A percentile compares a stretch with the other conserved stretches of the same genome.
Evolutionary conservation across 1,284 basidiomycete species (phyloP).

Genomic region (Albatrellus sp.): DNA sequence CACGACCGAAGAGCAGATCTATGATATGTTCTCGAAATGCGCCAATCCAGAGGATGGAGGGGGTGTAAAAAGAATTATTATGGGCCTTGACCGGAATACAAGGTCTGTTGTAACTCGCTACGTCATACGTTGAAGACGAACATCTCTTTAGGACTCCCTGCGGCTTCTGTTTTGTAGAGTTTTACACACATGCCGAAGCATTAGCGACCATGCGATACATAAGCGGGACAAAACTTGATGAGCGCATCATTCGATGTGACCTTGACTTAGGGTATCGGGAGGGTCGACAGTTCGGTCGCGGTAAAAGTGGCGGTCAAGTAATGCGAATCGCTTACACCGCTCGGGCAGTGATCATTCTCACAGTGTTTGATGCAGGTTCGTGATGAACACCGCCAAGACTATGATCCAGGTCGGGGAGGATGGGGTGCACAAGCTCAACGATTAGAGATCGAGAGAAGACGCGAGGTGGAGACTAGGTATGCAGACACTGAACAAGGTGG

Average conservation of each 20-base stretch:
- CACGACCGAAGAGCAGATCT: slow-evolving; percentile 99
- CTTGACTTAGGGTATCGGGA: slow-evolving; percentile 97
- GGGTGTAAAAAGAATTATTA: slow-evolving; percentile 97
- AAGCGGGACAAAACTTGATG: slow-evolving; percentile 97
- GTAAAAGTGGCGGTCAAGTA: slow-evolving; percentile 93
- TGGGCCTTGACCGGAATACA: slow-evolving; percentile 95
- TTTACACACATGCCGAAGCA: slow-evolving; percentile 92
- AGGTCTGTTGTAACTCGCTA: slow-evolving; percentile 36
- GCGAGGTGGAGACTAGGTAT: slow-evolving; percentile 85
- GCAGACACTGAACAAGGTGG: slow-evolving; percentile 72
- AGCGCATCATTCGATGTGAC: slow-evolving; percentile 96
- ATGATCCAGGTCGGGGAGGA: slow-evolving; percentile 89
- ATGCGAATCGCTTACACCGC: slow-evolving; percentile 2
- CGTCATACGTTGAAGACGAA: background rate
- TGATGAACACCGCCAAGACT: slow-evolving; percentile 96
- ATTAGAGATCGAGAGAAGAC: slow-evolving; percentile 65
- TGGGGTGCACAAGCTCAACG: slow-evolving; percentile 89
- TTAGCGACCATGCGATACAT: slow-evolving; percentile 89
- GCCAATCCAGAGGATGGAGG: slow-evolving; percentile 83
- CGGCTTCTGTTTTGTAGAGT: slow-evolving; percentile 99
- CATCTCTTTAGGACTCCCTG: slow-evolving; percentile 73
- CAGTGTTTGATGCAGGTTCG: slow-evolving; percentile 37
- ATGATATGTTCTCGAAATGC: slow-evolving; percentile 93
- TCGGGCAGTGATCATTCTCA: background rate
- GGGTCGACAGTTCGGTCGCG: slow-evolving; percentile 93